Evolutionary conservation across 139 green algal genomes (phyloP), one percentile per base, ranked within the genome.

Genomic region (Protoeuglena noctilucae): DNA sequence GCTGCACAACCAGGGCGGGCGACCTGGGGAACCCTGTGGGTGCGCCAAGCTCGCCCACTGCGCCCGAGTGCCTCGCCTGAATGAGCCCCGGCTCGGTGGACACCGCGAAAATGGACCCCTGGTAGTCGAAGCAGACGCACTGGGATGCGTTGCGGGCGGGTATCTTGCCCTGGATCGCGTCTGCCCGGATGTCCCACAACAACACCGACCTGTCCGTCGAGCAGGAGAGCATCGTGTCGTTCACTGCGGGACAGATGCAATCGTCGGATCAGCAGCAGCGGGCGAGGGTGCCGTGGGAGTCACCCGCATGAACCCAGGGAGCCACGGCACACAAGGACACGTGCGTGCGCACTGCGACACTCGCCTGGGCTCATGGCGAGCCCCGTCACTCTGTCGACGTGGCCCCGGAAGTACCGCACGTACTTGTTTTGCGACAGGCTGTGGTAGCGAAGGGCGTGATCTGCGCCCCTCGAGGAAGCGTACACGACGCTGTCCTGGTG

Each of bases 61-160:
- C n/a, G n/a, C n/a, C n/a, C n/a, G n/a, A n/a, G n/a, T n/a, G n/a
- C n/a, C n/a, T n/a, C n/a, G n/a, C n/a, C 67, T 87, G 85, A 14
- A 93, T 59, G 17, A 88, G 54, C 5, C 83, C 81, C 4, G 60
- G 69, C 26, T 85, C 73, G 0, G 72, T 69, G 0, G 70, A 84
- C 30, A 94, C 81, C 6, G 67, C 80, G 63, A 95, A 93, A n/a
- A 95, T 80, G 5, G 93, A 71, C 1, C 87, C 87, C 65, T 92
- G 83, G 56, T 85, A 70, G 52, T 88, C 82, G 45, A 77, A 85
- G 24, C 73, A 67, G 3, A 69, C 74, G 28, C 64, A 74, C 24
- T 77, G 73, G 39, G 73, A 66, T 31, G 69, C 72, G 19, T 39
- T 45, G 4, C 79, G 81, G 2, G 51, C 54, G n/a, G 64, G 29